phyloP scores from a whole-genome alignment of 176 grass and related monocot species.

The Ananas comosus region DNA sequence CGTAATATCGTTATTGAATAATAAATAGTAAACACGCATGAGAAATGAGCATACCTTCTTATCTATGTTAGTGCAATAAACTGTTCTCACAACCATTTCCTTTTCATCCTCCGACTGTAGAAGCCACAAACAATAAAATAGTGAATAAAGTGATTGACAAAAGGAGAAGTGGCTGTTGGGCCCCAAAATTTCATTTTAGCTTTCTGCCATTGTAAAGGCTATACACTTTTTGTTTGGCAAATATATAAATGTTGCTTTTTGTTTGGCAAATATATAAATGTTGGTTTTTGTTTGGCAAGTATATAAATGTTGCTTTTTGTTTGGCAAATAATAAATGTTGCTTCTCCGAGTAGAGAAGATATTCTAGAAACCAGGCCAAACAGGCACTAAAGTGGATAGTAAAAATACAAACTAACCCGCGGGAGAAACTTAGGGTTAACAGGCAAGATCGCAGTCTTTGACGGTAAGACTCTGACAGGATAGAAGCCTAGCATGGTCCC shows the following conservation, averaged over 20 bases:
- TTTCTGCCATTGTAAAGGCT: background rate
- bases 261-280: too few relatives aligned
- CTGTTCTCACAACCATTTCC: constrained; percentile 84
- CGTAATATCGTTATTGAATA: background rate
- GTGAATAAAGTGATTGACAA: background rate
- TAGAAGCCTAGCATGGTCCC: constrained; percentile 69
- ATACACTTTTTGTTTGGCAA: background rate
- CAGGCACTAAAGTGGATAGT: background rate
- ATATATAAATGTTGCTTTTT: background rate
- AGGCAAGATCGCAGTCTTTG: constrained; percentile 81
- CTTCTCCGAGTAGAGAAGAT: background rate
- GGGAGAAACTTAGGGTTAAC: constrained; percentile 97
- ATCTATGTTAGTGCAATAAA: constrained; percentile 98
- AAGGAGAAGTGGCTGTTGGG: background rate
- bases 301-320: too few relatives aligned
- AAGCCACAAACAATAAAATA: constrained; percentile 9
- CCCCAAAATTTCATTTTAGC: too few relatives aligned
- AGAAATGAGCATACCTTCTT: constrained; percentile 54
- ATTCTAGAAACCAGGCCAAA: background rate
- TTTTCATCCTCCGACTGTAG: constrained; percentile 71
- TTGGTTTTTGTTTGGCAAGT: too few relatives aligned
- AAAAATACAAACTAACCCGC: constrained; percentile 31
- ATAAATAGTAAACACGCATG: background rate
- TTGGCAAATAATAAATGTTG: background rate
- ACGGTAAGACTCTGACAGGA: constrained; percentile 88